A percentile compares a stretch with the other conserved stretches of the same genome.
Conservation (phyloP, 176 grass and related monocot genomes). For the Guadua angustifolia region DNA sequence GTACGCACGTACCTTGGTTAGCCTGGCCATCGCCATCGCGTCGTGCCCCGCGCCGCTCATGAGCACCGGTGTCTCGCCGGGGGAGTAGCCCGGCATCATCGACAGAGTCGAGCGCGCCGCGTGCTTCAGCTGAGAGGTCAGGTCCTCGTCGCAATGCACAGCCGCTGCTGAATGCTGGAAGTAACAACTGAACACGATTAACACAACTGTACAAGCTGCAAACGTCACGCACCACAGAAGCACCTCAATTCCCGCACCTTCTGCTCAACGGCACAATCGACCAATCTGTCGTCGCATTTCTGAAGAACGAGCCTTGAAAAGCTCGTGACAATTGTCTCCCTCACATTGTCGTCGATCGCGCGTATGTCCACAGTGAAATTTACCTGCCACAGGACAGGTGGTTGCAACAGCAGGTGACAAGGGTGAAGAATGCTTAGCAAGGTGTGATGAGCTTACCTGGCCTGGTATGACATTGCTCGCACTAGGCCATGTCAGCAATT, state of each 20-base stretch:
- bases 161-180: constrained; percentile 78
- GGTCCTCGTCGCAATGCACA: constrained; percentile 58
- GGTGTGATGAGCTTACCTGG: constrained; percentile 55
- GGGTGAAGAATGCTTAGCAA: neutral
- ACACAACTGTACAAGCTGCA: neutral
- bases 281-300: constrained; percentile 68
- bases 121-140: constrained; percentile 63
- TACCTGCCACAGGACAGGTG: constrained; percentile 45
- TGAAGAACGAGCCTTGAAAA: constrained; percentile 71
- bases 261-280: constrained; percentile 71
- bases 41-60: constrained; percentile 99
- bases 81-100: constrained; percentile 17
- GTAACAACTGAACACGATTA: neutral
- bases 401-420: neutral
- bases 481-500: constrained; percentile 86
- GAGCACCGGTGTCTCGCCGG: constrained; percentile 62
- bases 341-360: constrained; percentile 73
- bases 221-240: neutral
- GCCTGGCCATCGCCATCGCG: constrained; percentile 85
- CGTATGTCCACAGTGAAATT: constrained; percentile 96
- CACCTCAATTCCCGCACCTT: constrained; percentile 50
- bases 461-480: constrained; percentile 96
- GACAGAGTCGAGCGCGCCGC: constrained; percentile 52
- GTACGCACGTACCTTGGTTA: constrained; percentile 64
- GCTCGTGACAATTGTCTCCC: constrained; percentile 69